Conservation (phyloP, 208 protist genomes). For the Trypanosoma vivax region DNA sequence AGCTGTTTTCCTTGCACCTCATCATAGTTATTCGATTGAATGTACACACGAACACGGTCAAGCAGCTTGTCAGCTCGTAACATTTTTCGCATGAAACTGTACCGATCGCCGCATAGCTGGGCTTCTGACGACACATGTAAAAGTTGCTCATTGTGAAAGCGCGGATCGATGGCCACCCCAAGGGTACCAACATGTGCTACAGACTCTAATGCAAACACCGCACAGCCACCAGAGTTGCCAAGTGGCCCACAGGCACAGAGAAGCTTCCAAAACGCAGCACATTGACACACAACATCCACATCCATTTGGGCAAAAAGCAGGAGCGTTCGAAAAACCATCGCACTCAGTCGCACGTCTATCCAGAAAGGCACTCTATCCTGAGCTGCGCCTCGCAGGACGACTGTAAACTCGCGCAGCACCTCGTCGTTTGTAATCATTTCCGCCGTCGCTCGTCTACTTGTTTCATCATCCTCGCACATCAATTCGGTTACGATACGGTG, state of each 20-base stretch:
- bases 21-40: conserved; percentile 25
- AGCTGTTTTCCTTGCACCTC: conserved; percentile 40
- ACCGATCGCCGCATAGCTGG: background rate
- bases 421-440: conserved; percentile 21
- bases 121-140: conserved; percentile 13
- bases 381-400: conserved; percentile 44
- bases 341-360: conserved; percentile 73
- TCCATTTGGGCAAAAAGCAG: conserved; percentile 53
- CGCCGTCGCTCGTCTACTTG: conserved; percentile 10
- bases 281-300: conserved; percentile 13
- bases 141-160: conserved; percentile 25
- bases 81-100: conserved; percentile 10
- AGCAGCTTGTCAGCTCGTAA: conserved; percentile 6
- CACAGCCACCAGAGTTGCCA: conserved; percentile 48
- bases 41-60: conserved; percentile 27
- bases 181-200: conserved; percentile 32
- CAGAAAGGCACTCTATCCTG: conserved; percentile 82
- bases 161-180: conserved; percentile 33
- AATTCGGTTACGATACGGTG: conserved; percentile 35
- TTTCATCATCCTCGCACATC: conserved; percentile 20
- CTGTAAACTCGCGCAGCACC: conserved; percentile 25
- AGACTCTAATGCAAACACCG: conserved; percentile 34
- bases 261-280: conserved; percentile 48
- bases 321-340: conserved; percentile 54
- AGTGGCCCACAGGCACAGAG: conserved; percentile 74